A percentile compares a stretch with the other conserved stretches of the same genome.
Conservation (phyloP, 768 basidiomycete species). For the Russula abietina region DNA sequence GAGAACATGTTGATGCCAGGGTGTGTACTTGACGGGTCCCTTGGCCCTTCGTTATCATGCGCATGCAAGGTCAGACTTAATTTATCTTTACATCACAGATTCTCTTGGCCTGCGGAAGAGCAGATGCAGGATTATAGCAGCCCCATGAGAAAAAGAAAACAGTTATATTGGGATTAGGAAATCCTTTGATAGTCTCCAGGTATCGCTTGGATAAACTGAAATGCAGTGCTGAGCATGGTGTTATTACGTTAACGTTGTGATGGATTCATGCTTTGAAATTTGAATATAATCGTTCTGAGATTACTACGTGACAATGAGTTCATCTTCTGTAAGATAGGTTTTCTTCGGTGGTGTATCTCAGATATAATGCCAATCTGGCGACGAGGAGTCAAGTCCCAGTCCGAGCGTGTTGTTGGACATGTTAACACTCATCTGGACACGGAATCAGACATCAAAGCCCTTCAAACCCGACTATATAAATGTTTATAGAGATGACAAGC, state of each 20-base stretch:
- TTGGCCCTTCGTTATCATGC: neutral
- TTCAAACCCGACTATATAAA: neutral
- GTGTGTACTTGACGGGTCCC: slow-evolving; percentile 32
- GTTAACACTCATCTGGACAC: too few species aligned
- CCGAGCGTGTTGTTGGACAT: too few species aligned
- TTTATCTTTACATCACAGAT: slow-evolving; percentile 4
- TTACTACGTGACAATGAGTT: too few species aligned
- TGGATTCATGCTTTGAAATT: too few species aligned
- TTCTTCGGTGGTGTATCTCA: neutral
- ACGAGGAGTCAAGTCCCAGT: neutral
- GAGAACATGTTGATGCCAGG: slow-evolving; percentile 83
- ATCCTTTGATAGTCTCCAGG: too few species aligned
- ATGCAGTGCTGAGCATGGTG: too few species aligned
- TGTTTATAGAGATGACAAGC: neutral
- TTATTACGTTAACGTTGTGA: too few species aligned
- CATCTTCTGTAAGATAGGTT: too few species aligned
- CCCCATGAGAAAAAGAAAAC: neutral
- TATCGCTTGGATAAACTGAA: too few species aligned
- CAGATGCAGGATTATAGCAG: neutral
- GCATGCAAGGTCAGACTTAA: neutral
- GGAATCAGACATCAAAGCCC: neutral
- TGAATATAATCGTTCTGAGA: too few species aligned
- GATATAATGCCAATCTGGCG: neutral
- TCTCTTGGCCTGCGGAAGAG: slow-evolving; percentile 20
- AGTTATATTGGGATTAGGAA: too few species aligned